Evolutionary conservation across 2,329 filamentous ascomycete genomes (phyloP), one percentile per base, ranked within the genome.

Genomic region (Aspergillus bombycis): DNA sequence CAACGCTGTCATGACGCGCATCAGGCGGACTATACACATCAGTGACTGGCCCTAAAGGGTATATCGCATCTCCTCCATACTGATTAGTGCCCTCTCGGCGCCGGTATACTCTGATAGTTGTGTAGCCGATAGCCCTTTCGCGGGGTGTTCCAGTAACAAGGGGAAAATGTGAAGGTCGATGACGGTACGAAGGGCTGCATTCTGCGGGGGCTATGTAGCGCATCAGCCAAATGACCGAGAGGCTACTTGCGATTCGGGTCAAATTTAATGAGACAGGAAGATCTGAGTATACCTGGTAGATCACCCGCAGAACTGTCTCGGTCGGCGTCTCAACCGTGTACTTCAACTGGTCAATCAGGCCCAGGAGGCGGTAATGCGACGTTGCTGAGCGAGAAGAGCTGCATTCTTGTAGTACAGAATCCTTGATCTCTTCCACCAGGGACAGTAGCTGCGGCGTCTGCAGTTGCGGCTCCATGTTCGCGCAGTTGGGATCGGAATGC

Each of bases 131-230:
- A 75, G 54, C 0, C 67, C 70, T 9, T 32, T 53, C 3, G 60
- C 61, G n/a, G 62, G 58, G n/a, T 70, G 56, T 21, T 69, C 62
- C 9, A 71, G 62, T 11, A 77, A 66, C 28, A 73, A 45, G 6
- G 69, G 58, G 36, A 77, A 74, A n/a, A 77, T 64, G 8, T 70
- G 67, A 36, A 75, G 55, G 53, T 76, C 75, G 21, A 77, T 66
- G 14, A 74, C 71, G 23, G 71, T 66, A 12, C 73, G 71, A 32
- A 77, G 65, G 0, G 75, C 72, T 7, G 74, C 73, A 69, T 74
- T 75, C 59, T 77, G 75, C 2, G 74, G 70, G 32, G 75, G 73
- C 75, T 77, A 45, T n/a, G 63, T 12, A 34, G 21, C 9, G 4
- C 28, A n/a, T 52, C 19, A 52, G 48, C 48, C 9, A 30, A 28